Conservation (phyloP, 2,329 filamentous ascomycete species). For the Penicillium sp. region DNA sequence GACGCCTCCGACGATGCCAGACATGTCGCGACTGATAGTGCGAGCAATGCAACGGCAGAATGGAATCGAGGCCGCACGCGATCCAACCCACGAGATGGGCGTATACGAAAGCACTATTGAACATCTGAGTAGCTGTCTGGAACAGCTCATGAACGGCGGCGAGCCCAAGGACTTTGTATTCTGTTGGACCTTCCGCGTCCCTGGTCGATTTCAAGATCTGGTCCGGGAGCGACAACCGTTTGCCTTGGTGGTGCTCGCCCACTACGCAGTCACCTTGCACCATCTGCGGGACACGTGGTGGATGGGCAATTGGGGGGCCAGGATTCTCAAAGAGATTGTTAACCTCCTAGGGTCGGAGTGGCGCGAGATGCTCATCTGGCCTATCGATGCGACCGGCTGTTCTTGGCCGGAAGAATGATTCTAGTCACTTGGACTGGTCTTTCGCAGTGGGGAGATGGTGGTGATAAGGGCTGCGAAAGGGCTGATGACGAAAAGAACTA, state of each 20-base stretch:
- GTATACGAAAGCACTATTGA: slow-evolving; percentile 33
- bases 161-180: slow-evolving; percentile 43
- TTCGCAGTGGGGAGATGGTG: neutral
- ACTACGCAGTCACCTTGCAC: slow-evolving; percentile 57
- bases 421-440: neutral
- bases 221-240: slow-evolving; percentile 43
- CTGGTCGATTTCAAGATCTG: slow-evolving; percentile 61
- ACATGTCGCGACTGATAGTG: slow-evolving; percentile 37
- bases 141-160: slow-evolving; percentile 34
- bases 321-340: slow-evolving; percentile 66
- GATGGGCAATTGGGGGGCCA: slow-evolving; percentile 68
- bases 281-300: slow-evolving; percentile 69
- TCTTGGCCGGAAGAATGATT: slow-evolving; percentile 23
- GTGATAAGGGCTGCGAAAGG: neutral
- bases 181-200: slow-evolving; percentile 65
- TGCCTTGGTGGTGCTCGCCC: slow-evolving; percentile 48
- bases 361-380: slow-evolving; percentile 37
- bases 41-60: slow-evolving; percentile 33
- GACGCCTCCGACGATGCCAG: slow-evolving; percentile 36
- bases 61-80: slow-evolving; percentile 20
- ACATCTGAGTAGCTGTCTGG: slow-evolving; percentile 31
- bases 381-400: slow-evolving; percentile 39
- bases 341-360: slow-evolving; percentile 31
- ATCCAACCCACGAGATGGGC: slow-evolving; percentile 31
- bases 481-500: neutral